Evolutionary conservation across 2,329 filamentous ascomycete genomes (phyloP).

Genomic region (Neonectria faginata): DNA sequence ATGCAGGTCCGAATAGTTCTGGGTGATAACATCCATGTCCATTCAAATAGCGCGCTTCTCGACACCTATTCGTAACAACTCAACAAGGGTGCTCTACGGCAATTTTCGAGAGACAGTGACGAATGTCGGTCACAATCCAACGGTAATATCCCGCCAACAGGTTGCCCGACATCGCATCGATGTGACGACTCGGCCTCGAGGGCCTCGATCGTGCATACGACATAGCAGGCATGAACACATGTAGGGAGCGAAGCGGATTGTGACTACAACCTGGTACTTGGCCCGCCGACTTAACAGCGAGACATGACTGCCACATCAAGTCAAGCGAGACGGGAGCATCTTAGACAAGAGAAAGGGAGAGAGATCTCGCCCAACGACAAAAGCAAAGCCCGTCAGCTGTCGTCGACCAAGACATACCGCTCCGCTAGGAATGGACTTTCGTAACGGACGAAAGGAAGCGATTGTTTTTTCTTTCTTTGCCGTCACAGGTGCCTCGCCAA

Average conservation of each 20-base stretch:
- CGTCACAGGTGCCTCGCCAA: conserved; percentile 11
- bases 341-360: conserved; percentile 23
- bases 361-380: conserved; percentile 21
- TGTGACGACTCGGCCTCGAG: conserved; percentile 6
- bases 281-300: conserved; percentile 15
- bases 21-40: conserved; percentile 36
- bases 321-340: conserved; percentile 29
- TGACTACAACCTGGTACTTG: conserved; percentile 12
- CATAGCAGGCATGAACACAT: conserved; percentile 11
- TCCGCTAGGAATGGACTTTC: conserved; percentile 22
- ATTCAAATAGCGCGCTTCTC: conserved; percentile 31
- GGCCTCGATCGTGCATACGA: conserved; percentile 6
- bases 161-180: conserved; percentile 27
- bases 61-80: conserved; percentile 13
- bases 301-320: conserved; percentile 25
- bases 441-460: conserved; percentile 27
- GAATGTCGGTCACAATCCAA: conserved; percentile 34
- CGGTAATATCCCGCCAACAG: conserved; percentile 33
- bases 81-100: conserved; percentile 36
- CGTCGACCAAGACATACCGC: conserved; percentile 18
- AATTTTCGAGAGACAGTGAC: conserved; percentile 42
- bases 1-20: conserved; percentile 45
- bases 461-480: conserved; percentile 12
- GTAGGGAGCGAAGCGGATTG: conserved; percentile 7
- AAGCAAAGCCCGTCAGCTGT: conserved; percentile 22